Evolutionary conservation across 2,329 filamentous ascomycete genomes (phyloP).

Genomic region (Cladophialophora carrionii): DNA sequence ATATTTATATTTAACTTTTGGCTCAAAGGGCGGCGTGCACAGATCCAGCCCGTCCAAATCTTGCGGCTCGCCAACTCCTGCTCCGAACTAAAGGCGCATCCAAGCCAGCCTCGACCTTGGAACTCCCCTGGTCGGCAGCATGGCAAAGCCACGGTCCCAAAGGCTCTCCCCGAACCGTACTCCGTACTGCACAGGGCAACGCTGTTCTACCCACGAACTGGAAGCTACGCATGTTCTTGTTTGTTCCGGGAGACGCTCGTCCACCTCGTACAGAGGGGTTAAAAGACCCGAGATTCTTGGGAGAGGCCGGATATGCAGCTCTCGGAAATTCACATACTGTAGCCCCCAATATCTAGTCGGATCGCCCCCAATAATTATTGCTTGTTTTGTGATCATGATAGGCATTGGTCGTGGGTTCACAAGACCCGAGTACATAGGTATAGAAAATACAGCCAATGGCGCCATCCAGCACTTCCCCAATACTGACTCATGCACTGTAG

Average conservation of each 20-base stretch:
- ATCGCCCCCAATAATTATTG: neutral
- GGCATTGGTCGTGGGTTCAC: neutral
- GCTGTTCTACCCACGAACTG: neutral
- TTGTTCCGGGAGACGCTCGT: neutral
- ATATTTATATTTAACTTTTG: slow-evolving; percentile 18
- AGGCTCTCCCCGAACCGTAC: neutral
- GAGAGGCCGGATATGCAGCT: neutral
- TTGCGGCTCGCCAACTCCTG: slow-evolving; percentile 1
- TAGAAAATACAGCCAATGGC: neutral
- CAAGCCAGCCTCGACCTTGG: neutral
- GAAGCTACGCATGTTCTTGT: neutral
- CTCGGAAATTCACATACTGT: neutral
- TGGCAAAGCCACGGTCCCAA: neutral
- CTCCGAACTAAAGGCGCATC: neutral
- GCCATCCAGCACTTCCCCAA: neutral
- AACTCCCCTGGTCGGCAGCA: neutral
- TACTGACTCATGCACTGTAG: neutral
- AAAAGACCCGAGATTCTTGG: neutral
- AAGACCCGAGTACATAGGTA: neutral
- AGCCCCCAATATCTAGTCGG: slow-evolving; percentile 5
- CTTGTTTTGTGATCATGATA: neutral
- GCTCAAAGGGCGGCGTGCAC: slow-evolving; percentile 6
- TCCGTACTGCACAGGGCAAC: neutral
- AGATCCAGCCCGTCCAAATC: slow-evolving; percentile 5
- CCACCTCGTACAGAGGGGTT: neutral